Percentiles rank a stretch among this genome's conserved stretches.
Evolutionary conservation across 2,329 filamentous ascomycete species (phyloP).

Genomic region (Aspergillus brasiliensis): DNA sequence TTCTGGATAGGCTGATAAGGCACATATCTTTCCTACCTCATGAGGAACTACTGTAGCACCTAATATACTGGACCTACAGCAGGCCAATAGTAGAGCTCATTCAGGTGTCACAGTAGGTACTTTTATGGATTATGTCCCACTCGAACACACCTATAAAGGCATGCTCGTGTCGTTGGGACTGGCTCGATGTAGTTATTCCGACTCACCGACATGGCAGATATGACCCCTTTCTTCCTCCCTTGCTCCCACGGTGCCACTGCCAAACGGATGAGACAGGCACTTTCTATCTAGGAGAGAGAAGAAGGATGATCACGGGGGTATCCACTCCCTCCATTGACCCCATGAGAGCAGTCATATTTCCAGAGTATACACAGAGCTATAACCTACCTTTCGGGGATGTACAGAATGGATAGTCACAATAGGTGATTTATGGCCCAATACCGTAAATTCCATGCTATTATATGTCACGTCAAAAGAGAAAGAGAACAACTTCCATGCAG

Average conservation of each 20-base stretch:
- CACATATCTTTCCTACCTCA: background rate
- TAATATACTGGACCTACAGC: background rate
- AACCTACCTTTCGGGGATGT: conserved; percentile 4
- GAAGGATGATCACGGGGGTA: background rate
- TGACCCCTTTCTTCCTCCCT: conserved; percentile 1
- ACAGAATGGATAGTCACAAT: no score
- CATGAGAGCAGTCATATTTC: conserved; percentile 14
- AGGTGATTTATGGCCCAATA: background rate
- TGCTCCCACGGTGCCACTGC: background rate
- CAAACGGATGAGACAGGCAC: background rate
- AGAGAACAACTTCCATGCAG: background rate
- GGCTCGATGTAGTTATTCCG: conserved; percentile 1
- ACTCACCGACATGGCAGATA: background rate
- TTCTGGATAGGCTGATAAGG: background rate
- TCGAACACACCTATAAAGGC: background rate
- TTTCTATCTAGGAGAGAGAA: no score
- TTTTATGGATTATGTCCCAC: background rate
- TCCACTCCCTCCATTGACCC: background rate
- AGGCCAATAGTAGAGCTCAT: background rate
- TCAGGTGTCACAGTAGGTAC: background rate
- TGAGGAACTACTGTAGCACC: background rate
- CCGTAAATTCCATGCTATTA: background rate
- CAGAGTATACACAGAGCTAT: background rate
- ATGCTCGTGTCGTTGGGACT: background rate
- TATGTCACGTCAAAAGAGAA: background rate